A percentile compares a stretch with the other conserved stretches of the same genome.
Conservation (phyloP, 345 rosid genomes). For the Nasturtium officinale region DNA sequence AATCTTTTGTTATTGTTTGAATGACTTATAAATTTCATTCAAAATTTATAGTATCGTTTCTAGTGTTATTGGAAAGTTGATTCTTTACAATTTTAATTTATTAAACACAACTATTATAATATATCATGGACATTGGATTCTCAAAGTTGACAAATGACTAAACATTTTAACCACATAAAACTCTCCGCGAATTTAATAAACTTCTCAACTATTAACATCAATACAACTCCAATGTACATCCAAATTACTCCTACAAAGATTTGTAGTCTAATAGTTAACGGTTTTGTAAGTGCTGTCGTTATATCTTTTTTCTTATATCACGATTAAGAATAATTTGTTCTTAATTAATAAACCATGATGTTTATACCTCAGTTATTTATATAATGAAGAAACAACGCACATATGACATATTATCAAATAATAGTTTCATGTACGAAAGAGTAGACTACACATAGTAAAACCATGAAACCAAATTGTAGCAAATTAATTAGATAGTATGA, state of each 20-base stretch:
- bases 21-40: not conserved
- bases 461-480: not conserved
- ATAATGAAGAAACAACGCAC: not conserved
- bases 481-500: not conserved
- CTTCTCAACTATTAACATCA: not conserved
- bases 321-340: too few relatives aligned
- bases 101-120: not conserved
- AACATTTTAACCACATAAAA: not conserved
- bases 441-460: not conserved
- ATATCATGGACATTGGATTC: not conserved
- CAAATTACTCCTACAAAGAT: not conserved
- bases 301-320: not conserved
- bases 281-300: not conserved
- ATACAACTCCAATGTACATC: not conserved
- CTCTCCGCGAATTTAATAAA: not conserved
- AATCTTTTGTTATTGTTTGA: not conserved
- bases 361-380: not conserved
- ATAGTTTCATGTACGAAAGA: not conserved
- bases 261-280: too few relatives aligned
- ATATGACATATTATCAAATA: not conserved
- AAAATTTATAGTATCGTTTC: not conserved
- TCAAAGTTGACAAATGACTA: not conserved
- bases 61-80: not conserved
- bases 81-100: not conserved
- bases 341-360: too few relatives aligned